Evolutionary conservation across 2,329 filamentous ascomycete genomes (phyloP), one percentile per base, ranked within the genome.

Genomic region (Aspergillus flavus): DNA sequence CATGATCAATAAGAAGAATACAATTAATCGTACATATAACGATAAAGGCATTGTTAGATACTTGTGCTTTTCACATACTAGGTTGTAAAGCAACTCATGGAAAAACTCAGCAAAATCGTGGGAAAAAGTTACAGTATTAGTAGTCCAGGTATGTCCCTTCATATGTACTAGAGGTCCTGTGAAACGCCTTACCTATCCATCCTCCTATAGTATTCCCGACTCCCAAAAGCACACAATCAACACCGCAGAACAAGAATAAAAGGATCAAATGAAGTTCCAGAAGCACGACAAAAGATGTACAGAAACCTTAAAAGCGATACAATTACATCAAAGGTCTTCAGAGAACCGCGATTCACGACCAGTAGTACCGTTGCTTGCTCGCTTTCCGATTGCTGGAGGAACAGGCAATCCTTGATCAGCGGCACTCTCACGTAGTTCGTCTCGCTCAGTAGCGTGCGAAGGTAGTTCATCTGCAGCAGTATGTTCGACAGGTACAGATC

Each of bases 341-440:
- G 75, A 78, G 61, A 79, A 79, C 55, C 74, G 68, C 2, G 76
- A 78, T 52, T 76, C 76, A 6, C 76, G 71, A 14, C 65, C 69
- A 16, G 72, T 66, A 14, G 72, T 66, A 59, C 70, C 72, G 50
- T 69, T 61, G 46, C 70, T 73, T 16, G 56, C 19, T 58, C 61
- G 67, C 39, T 74, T 73, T n/a, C 63, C 64, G 53, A 70, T 61
- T n/a, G 60, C 59, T 6, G 74, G 74, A 6, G 76, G 76, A 2
- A 64, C 68, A 50, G 71, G 69, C 30, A 78, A 65, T 11, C 72
- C 71, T 19, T 75, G 75, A 11, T 75, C 75, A 11, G 61, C 43
- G 26, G 73, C 76, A 56, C 70, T 73, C 32, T 75, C 69, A 12
- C 69, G 71, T 30, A 75, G 59, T n/a, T 67, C 69, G 34, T 69